Base-by-base conservation (phyloP, 2,329 filamentous ascomycete genomes). In the Septoria petroselini region DNA sequence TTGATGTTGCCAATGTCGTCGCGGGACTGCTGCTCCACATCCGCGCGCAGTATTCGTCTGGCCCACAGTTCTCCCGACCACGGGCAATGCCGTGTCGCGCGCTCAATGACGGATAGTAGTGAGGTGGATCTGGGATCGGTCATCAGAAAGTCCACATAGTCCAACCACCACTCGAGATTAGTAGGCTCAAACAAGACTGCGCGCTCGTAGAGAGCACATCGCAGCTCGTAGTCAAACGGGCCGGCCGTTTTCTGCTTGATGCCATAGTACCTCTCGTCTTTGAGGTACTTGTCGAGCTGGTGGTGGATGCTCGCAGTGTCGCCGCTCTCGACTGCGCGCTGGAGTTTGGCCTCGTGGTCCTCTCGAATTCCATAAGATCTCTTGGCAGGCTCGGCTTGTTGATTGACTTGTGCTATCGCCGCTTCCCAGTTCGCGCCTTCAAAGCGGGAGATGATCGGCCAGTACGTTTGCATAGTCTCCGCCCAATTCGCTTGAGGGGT, bases 31-130 rank as follows among this genome's bases (percentile, higher is more conserved):
- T 81, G 80, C 53, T 88, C 85, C 38, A 88, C 81, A 70, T 97
- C 93, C 3, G 89, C 87, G 15, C 84, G 85, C 44, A 96, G 72
- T 19, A 98, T 85, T 58, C 91, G 91, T 58, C 91, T 84, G 5
- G 88, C 88, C 93, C 93, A 98, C 5, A 98, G 77, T 21, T 81
- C 78, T 12, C 93, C 93, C 5, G 90, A 94, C 86, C 90, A 95
- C 1, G 93, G 91, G 61, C 91, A 95, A 69, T 97, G 93, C 35
- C 84, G 81, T 7, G 91, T 93, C 9, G 89, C 90, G 57, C 90
- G 81, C 61, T 89, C 84, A 2, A 94, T 76, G 5, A 91, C 79
- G 39, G 88, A 80, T 7, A 95, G 77, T 30, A 86, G 68, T 7
- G 58, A 59, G 9, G 48, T 47, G 7, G 54, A 54, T 7, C 44